A percentile compares a stretch with the other conserved stretches of the same genome.
phyloP scores from a whole-genome alignment of 2,329 filamentous ascomycete genomes.

The Dendrostoma leiphaemia region DNA sequence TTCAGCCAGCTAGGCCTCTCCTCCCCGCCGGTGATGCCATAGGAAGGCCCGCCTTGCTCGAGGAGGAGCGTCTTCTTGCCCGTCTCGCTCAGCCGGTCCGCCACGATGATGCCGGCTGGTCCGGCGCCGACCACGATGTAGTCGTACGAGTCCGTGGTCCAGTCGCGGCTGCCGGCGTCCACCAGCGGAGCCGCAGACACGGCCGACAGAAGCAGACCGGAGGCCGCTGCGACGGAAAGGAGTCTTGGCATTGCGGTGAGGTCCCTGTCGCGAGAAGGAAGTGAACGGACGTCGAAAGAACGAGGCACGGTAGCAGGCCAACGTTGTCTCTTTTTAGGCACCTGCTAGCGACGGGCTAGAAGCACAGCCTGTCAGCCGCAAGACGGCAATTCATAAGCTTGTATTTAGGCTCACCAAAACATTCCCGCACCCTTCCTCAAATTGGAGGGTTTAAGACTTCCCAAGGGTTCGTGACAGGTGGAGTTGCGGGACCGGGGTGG shows the following conservation, averaged over 20 bases:
- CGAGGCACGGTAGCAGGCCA: too few relatives aligned
- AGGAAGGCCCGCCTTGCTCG: slow-evolving; percentile 53
- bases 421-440: too few relatives aligned
- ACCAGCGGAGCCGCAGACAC: neutral
- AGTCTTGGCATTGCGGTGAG: neutral
- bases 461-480: too few relatives aligned
- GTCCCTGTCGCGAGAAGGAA: too few relatives aligned
- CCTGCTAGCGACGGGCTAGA: too few relatives aligned
- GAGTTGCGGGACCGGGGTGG: too few relatives aligned
- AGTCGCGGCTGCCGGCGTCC: neutral
- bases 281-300: neutral
- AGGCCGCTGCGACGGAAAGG: neutral
- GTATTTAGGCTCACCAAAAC: too few relatives aligned
- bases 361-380: too few relatives aligned
- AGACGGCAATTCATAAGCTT: too few relatives aligned
- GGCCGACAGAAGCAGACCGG: neutral
- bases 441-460: too few relatives aligned
- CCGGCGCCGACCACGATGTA: slow-evolving; percentile 62
- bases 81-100: slow-evolving; percentile 57
- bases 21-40: slow-evolving; percentile 58
- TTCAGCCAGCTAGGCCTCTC: slow-evolving; percentile 57
- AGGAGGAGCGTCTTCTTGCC: slow-evolving; percentile 59
- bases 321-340: too few relatives aligned
- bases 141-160: slow-evolving; percentile 42
- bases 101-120: slow-evolving; percentile 57